Percentiles rank a stretch among this genome's conserved stretches.
phyloP scores from a whole-genome alignment of 164 flowering plant genomes.

The Stephania cephalantha region DNA sequence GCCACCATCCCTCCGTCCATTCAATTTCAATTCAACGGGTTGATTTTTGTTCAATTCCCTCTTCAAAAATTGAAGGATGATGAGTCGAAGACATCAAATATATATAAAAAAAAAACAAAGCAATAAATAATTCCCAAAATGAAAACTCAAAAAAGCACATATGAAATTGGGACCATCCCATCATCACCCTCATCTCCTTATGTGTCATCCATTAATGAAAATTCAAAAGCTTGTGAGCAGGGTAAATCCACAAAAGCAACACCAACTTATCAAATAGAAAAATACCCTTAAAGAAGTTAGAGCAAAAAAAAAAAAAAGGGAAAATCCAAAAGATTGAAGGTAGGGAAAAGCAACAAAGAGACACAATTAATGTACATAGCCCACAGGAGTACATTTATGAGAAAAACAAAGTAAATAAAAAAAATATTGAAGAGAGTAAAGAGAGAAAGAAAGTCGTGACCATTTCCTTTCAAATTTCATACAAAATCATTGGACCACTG shows the following conservation, averaged over 20 bases:
- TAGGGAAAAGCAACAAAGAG: background rate
- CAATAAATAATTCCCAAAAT: background rate
- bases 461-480: no score
- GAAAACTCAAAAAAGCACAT: background rate
- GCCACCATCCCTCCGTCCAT: background rate
- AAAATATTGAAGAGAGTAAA: background rate
- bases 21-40: background rate
- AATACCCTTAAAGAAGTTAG: background rate
- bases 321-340: background rate
- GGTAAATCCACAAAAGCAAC: constrained; percentile 14
- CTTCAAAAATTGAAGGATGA: background rate
- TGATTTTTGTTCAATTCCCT: background rate
- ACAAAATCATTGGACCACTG: no score
- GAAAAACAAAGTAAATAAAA: background rate
- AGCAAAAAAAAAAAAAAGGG: background rate
- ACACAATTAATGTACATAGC: background rate
- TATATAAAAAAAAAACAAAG: no score
- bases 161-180: constrained; percentile 3
- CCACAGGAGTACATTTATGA: background rate
- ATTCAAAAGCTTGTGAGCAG: constrained; percentile 22
- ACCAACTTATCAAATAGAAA: background rate
- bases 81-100: background rate
- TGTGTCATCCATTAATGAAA: background rate
- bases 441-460: background rate
- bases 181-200: background rate